A percentile compares a stretch with the other conserved stretches of the same genome.
Conservation (phyloP, 176 grass and related monocot genomes). For the Aegilops longissima region DNA sequence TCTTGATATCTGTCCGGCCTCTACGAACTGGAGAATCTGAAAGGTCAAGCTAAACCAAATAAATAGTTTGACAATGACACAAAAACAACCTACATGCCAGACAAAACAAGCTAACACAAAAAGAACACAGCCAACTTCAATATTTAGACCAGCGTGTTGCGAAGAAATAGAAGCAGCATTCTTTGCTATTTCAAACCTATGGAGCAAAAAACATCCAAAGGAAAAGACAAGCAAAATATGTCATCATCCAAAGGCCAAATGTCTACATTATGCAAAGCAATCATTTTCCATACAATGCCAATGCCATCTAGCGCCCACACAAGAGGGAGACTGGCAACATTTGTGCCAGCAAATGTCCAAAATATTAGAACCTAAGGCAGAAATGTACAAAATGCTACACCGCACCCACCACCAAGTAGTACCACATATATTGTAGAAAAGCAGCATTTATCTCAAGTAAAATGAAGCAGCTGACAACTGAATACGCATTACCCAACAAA, state of each 20-base stretch:
- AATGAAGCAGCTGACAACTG: background rate
- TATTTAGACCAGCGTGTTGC: background rate
- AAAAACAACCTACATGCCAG: background rate
- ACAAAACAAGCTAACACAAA: background rate
- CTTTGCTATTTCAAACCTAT: background rate
- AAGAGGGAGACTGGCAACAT: background rate
- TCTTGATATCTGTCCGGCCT: conserved; percentile 41
- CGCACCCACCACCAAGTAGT: background rate
- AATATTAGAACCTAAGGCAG: background rate
- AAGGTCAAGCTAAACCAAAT: conserved; percentile 20
- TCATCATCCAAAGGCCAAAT: background rate
- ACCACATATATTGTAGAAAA: conserved; percentile 7
- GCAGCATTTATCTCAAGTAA: conserved; percentile 1
- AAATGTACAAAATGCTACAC: background rate
- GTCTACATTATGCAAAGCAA: conserved; percentile 23
- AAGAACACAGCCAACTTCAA: background rate
- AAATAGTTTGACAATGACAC: background rate
- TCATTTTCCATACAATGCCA: background rate
- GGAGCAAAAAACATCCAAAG: background rate
- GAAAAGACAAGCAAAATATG: conserved; percentile 28
- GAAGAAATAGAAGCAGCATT: conserved; percentile 6
- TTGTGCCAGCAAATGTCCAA: conserved; percentile 23
- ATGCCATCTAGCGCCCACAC: conserved; percentile 4
- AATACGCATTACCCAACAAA: background rate
- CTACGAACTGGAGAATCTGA: conserved; percentile 58